Evolutionary conservation across 192 early-diverging fungal genomes (phyloP), one percentile per base, ranked within the genome.

Genomic region (Phlyctochytrium arcticum): DNA sequence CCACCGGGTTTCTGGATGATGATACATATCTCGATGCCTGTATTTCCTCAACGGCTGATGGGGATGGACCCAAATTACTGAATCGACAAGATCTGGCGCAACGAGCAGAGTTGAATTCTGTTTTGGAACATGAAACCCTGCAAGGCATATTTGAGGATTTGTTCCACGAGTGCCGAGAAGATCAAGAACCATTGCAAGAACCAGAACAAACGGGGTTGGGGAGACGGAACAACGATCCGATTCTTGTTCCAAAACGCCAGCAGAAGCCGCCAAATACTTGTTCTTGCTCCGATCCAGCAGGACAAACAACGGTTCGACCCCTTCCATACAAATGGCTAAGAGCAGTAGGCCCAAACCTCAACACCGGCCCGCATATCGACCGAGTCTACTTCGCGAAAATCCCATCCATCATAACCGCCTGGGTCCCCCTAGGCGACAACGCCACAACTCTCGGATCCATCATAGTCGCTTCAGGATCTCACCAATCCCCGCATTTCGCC

Each of bases 251-350:
- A n/a, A n/a, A n/a, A n/a, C n/a, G n/a, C n/a, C n/a, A n/a, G n/a
- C n/a, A n/a, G n/a, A n/a, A n/a, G n/a, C n/a, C n/a, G n/a, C n/a
- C n/a, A n/a, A n/a, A n/a, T n/a, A n/a, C n/a, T n/a, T n/a, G n/a
- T n/a, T n/a, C n/a, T n/a, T 12, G 36, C 10, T 12, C 2, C 23
- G 32, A 36, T 27, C 48, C 12, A 42, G 30, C 37, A 46, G 21
- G 6, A 2, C 35, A 31, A 15, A 8, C 9, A 37, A 65, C 59
- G 27, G 57, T 33, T 27, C 35, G 17, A n/a, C 51, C 9, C 24
- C 55, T 55, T 19, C 73, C 73, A n/a, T 70, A 57, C 57, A 70
- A 75, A 47, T 80, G 78, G 78, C 67, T 80, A 5, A 54, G 78
- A 17, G 75, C 78, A 5, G 78, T 77, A 6, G 75, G 61, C 5